Conservation (phyloP, 441 rosid species). For the Populus hybrid region DNA sequence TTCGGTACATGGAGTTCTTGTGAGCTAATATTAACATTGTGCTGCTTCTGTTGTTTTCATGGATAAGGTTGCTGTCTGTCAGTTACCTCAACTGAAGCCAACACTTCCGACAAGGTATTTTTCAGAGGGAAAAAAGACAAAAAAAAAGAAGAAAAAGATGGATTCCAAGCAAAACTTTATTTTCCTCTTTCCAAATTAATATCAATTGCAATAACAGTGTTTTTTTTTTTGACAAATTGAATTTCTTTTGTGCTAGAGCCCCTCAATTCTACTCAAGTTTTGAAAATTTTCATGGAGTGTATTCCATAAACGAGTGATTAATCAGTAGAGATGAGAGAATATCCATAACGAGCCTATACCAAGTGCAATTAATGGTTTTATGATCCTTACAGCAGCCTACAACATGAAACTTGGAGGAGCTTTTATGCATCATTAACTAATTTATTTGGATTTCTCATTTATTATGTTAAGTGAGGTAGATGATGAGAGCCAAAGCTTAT, state of each 20-base stretch:
- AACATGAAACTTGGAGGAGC: too few species aligned
- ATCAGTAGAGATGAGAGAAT: too few species aligned
- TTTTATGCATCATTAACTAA: too few species aligned
- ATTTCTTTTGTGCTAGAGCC: neutral
- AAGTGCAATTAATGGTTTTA: too few species aligned
- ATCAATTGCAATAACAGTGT: neutral
- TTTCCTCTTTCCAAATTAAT: neutral
- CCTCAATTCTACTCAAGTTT: neutral
- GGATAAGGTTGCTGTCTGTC: slow-evolving; percentile 7
- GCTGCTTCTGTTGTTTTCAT: slow-evolving; percentile 5
- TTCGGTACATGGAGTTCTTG: neutral
- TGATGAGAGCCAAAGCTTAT: too few species aligned
- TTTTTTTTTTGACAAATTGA: neutral
- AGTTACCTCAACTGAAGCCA: neutral
- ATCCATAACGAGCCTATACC: neutral
- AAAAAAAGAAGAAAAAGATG: neutral
- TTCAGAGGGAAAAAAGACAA: neutral
- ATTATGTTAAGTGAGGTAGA: too few species aligned
- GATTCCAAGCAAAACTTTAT: neutral
- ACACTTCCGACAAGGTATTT: neutral
- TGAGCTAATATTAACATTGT: slow-evolving; percentile 21
- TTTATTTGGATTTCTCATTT: too few species aligned
- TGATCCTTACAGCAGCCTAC: too few species aligned
- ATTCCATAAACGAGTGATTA: neutral
- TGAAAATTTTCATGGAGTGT: neutral